Conservation (phyloP, 257 asterid species). For the Fraxinus quadrangulata region DNA sequence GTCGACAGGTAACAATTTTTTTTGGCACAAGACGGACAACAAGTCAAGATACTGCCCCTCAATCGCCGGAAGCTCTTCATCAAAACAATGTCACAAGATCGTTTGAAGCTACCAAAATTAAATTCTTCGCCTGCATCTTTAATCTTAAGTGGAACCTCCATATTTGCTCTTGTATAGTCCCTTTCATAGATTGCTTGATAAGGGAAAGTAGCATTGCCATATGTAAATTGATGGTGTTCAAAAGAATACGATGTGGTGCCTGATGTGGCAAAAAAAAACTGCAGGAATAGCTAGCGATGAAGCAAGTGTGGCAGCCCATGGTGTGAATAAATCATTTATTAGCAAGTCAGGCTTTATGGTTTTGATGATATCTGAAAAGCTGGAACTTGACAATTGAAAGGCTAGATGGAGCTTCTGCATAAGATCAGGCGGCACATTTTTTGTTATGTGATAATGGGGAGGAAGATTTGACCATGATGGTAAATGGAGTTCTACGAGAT, state of each 20-base stretch:
- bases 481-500: constrained; percentile 33
- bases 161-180: constrained; percentile 10
- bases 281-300: constrained; percentile 31
- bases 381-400: constrained; percentile 29
- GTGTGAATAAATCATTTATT: constrained; percentile 50
- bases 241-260: constrained; percentile 34
- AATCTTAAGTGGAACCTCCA: background rate
- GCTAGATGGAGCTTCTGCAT: constrained; percentile 21
- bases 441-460: constrained; percentile 42
- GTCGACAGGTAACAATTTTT: constrained; percentile 23
- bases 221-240: constrained; percentile 27
- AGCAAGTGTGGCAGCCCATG: constrained; percentile 55
- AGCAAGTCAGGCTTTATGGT: constrained; percentile 35
- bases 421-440: constrained; percentile 38
- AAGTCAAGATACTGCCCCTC: constrained; percentile 37
- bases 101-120: constrained; percentile 8
- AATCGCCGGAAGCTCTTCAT: constrained; percentile 21
- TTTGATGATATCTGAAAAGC: constrained; percentile 32
- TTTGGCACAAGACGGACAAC: constrained; percentile 29
- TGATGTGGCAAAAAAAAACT: constrained; percentile 30
- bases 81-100: constrained; percentile 35
- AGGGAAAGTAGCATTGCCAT: constrained; percentile 36
- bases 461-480: constrained; percentile 34
- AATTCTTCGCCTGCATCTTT: constrained; percentile 27
- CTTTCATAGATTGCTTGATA: constrained; percentile 25